Percentiles rank a stretch among this genome's conserved stretches.
These are phyloP conservation scores for Phyllosticta citrichinensis DNA, from an alignment of 2,329 filamentous ascomycete genomes.

Conservation along the genomic window DNA sequence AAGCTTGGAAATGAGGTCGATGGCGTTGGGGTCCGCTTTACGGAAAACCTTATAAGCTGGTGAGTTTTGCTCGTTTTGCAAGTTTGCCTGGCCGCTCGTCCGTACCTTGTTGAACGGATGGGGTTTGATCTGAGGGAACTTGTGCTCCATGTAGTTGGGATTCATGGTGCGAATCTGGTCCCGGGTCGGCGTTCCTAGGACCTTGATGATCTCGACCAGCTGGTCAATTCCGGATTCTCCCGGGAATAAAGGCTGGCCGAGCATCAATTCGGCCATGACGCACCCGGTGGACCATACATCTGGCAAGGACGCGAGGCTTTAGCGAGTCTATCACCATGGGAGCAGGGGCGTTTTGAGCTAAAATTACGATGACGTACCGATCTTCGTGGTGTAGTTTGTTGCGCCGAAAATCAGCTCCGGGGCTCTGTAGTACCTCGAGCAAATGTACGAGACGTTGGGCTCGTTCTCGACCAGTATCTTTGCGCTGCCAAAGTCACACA, in stretches of 20 bases:
- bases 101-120: constrained; percentile 89
- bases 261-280: constrained; percentile 98
- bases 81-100: constrained; percentile 11
- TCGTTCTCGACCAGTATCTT: constrained; percentile 99
- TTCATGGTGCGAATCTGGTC: constrained; percentile 99
- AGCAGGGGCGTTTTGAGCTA: constrained; percentile 1
- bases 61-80: constrained; percentile 5
- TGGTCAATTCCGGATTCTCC: constrained; percentile 98
- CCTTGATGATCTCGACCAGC: constrained; percentile 98
- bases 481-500: constrained; percentile 97
- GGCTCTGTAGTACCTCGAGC: constrained; percentile 95
- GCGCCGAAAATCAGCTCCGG: constrained; percentile 97
- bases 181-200: constrained; percentile 87
- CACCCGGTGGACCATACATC: constrained; percentile 99
- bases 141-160: constrained; percentile 99
- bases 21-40: constrained; percentile 85
- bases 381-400: constrained; percentile 99
- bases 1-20: constrained; percentile 86
- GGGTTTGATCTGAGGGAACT: constrained; percentile 99
- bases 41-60: constrained; percentile 62
- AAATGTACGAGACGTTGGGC: constrained; percentile 99
- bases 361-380: constrained; percentile 55
- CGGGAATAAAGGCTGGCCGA: constrained; percentile 93
- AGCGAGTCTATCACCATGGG: constrained; percentile 9
- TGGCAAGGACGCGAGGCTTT: constrained; percentile 30